Evolutionary conservation across 176 grass and related monocot genomes (phyloP).

Genomic region (Oropetium thomaeum): DNA sequence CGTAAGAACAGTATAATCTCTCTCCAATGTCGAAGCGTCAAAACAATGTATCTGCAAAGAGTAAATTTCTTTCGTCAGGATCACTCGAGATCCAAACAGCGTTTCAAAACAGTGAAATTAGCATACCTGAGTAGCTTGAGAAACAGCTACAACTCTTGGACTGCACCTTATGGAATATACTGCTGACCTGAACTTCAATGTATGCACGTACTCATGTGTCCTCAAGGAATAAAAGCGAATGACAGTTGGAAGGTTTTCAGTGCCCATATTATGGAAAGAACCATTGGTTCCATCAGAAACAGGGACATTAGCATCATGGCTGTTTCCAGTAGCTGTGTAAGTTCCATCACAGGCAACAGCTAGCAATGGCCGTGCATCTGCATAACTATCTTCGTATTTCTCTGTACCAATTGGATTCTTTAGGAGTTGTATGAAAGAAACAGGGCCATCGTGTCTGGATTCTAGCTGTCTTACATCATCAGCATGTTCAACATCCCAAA

Average conservation of each 20-base stretch:
- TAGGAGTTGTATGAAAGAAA: slow-evolving; percentile 88
- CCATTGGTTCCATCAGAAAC: slow-evolving; percentile 50
- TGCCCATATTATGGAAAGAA: slow-evolving; percentile 40
- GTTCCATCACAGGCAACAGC: slow-evolving; percentile 59
- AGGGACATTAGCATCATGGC: slow-evolving; percentile 42
- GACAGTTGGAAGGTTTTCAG: slow-evolving; percentile 53
- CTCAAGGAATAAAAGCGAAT: slow-evolving; percentile 89
- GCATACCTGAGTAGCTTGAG: slow-evolving; percentile 80
- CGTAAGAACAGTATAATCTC: slow-evolving; percentile 71
- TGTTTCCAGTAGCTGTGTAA: slow-evolving; percentile 44
- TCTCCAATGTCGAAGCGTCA: slow-evolving; percentile 72
- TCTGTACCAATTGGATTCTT: slow-evolving; percentile 64
- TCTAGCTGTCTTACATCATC: slow-evolving; percentile 86
- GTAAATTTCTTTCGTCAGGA: slow-evolving; percentile 38
- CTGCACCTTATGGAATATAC: slow-evolving; percentile 85
- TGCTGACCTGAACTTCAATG: slow-evolving; percentile 71
- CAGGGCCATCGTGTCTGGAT: slow-evolving; percentile 64
- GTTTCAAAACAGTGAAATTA: slow-evolving; percentile 7
- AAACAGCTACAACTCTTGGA: slow-evolving; percentile 76
- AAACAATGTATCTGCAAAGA: slow-evolving; percentile 94
- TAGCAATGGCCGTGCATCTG: slow-evolving; percentile 67
- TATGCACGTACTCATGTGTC: slow-evolving; percentile 72
- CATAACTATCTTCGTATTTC: slow-evolving; percentile 59
- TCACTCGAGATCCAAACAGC: not conserved
- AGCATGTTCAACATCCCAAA: slow-evolving; percentile 95